Percentiles rank a stretch among this genome's conserved stretches.
phyloP scores from a whole-genome alignment of 225 moss, liverwort and hornwort genomes.

The Physcomitrium patens region DNA sequence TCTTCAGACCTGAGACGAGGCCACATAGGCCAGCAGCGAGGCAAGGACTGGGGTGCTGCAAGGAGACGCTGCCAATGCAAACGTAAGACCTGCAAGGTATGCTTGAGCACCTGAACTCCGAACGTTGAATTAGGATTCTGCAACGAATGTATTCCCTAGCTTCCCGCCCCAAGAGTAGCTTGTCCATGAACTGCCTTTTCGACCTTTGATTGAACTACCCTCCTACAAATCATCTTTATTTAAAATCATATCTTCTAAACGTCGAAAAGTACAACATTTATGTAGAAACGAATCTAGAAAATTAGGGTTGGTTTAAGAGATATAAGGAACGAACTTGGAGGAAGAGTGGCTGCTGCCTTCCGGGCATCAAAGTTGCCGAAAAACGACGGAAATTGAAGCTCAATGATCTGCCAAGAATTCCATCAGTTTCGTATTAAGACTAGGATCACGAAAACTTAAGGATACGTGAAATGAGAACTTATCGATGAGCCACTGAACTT shows the following conservation, averaged over 20 bases:
- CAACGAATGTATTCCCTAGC: not conserved
- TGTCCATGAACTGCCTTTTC: not conserved
- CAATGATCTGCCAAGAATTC: slow-evolving; percentile 71
- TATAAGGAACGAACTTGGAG: slow-evolving; percentile 61
- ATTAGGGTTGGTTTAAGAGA: not conserved
- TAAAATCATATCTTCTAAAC: not conserved
- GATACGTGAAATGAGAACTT: not conserved
- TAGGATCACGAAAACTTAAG: not conserved
- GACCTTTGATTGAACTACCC: not conserved
- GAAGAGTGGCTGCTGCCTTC: slow-evolving; percentile 87
- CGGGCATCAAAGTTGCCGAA: slow-evolving; percentile 97
- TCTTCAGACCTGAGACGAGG: slow-evolving; percentile 79
- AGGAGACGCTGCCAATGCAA: slow-evolving; percentile 98
- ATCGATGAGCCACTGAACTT: not conserved
- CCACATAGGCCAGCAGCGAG: slow-evolving; percentile 87
- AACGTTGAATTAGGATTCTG: slow-evolving; percentile 11
- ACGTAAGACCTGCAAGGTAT: slow-evolving; percentile 96
- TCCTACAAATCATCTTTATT: not conserved
- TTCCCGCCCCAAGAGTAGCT: not conserved
- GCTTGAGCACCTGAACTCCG: slow-evolving; percentile 81
- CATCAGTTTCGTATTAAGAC: not conserved
- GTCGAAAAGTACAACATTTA: not conserved
- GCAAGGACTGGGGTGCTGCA: slow-evolving; percentile 99
- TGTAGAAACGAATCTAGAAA: not conserved
- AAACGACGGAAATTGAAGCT: slow-evolving; percentile 89